These are phyloP conservation scores for Rhizoclosmatium sp. DNA, from an alignment of 192 early-diverging fungal genomes.

Conservation along the genomic window DNA sequence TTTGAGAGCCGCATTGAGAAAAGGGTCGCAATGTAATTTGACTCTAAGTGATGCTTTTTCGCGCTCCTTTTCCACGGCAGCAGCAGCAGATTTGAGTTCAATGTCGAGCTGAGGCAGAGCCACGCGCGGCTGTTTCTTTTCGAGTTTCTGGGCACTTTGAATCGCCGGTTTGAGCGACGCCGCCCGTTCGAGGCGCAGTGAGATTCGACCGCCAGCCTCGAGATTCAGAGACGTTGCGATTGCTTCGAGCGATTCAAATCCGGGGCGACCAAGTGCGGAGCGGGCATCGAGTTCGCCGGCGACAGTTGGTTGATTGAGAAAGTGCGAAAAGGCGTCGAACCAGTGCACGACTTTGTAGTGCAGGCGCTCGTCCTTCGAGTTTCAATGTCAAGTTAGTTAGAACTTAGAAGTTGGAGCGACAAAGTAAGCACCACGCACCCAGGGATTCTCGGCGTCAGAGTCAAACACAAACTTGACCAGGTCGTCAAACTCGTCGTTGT, in stretches of 20 bases:
- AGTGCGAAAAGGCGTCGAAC: background rate
- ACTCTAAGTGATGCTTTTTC: background rate
- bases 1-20: slow-evolving; percentile 7
- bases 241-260: background rate
- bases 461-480: slow-evolving; percentile 27
- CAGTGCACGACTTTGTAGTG: background rate
- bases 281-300: too few relatives aligned
- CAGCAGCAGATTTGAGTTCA: background rate
- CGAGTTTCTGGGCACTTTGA: background rate
- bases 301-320: background rate
- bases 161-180: background rate
- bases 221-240: background rate
- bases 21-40: slow-evolving; percentile 21
- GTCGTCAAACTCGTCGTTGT: slow-evolving; percentile 10
- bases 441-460: slow-evolving; percentile 5
- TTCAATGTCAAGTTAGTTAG: too few relatives aligned
- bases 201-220: slow-evolving; percentile 7
- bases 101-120: background rate
- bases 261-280: too few relatives aligned
- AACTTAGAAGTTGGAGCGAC: background rate
- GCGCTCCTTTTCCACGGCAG: slow-evolving; percentile 1
- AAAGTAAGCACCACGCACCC: background rate
- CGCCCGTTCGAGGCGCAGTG: background rate
- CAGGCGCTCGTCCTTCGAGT: too few relatives aligned
- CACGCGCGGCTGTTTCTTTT: background rate